A percentile compares a stretch with the other conserved stretches of the same genome.
These are phyloP conservation scores for Coprinellus micaceus DNA, from an alignment of 768 basidiomycete genomes.

Conservation along the genomic window DNA sequence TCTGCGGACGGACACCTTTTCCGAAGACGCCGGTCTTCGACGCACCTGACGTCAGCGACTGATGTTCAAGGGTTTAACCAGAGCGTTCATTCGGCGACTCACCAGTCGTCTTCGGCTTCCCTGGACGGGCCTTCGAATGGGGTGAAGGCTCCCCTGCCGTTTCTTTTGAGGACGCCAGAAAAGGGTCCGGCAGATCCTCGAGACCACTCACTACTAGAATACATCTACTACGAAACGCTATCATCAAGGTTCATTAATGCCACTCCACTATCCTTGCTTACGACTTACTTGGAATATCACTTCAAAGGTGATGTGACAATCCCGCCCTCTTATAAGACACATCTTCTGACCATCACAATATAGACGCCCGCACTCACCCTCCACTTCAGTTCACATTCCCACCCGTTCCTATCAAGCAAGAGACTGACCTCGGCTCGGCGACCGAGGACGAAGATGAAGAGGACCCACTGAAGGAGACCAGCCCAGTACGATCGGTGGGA, in stretches of 20 bases:
- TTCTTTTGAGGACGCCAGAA: constrained; percentile 33
- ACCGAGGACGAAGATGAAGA: constrained; percentile 37
- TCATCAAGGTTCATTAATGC: constrained; percentile 65
- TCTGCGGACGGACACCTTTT: constrained; percentile 7
- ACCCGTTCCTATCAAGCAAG: constrained; percentile 32
- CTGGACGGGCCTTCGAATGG: background rate
- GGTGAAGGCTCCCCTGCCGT: constrained; percentile 19
- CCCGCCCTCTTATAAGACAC: background rate
- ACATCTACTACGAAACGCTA: constrained; percentile 67
- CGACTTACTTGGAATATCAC: constrained; percentile 53
- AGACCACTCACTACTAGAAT: constrained; percentile 62
- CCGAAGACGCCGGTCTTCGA: constrained; percentile 12
- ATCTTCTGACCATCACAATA: background rate
- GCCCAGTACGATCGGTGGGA: constrained; percentile 17
- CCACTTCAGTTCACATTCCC: constrained; percentile 33
- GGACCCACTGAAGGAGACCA: constrained; percentile 27
- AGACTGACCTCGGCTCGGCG: constrained; percentile 17
- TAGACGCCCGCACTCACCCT: constrained; percentile 66
- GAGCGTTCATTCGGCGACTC: background rate
- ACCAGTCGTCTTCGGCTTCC: background rate
- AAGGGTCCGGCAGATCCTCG: constrained; percentile 53
- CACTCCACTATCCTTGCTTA: constrained; percentile 57
- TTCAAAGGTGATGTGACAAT: constrained; percentile 50
- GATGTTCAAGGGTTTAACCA: background rate
- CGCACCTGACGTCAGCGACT: background rate